Evolutionary conservation across 805 yeast species (phyloP), one percentile per base, ranked within the genome.

Genomic region (Suhomyces tanzawaensis): DNA sequence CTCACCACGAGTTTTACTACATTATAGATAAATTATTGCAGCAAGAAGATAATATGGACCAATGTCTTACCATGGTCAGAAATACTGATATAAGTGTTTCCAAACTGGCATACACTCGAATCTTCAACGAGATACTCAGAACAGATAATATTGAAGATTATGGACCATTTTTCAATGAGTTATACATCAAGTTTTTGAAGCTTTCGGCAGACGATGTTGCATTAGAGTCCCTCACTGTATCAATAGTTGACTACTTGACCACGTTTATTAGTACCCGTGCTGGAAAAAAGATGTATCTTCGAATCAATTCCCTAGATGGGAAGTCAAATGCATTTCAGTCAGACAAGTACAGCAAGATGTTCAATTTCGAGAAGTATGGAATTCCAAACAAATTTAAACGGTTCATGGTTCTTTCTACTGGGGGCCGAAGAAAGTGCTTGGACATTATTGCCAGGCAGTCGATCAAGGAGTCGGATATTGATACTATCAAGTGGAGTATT

Each of bases 401-500:
- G 19, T 38, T 55, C n/a, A 27, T 62, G 22, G 30, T 14, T 29
- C 53, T 19, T 40, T 15, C 47, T 21, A 29, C 28, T 21, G 34
- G 29, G 18, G 49, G 49, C 35, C 38, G 53, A 15, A 21, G 53
- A 4, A 37, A 38, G 14, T 51, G 60, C 30, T 37, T 65, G 30
- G 40, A 45, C 16, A 37, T 48, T 1, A 54, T 66, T 2, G 41
- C 58, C 11, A 29, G 35, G 7, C 48, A 47, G 17, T 63, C 71
- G 2, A 25, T 55, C 2, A 25, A 29, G 28, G 57, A 56, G 9
- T 41, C 52, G 12, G 65, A 66, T 33, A 5, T 13, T 4, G 42
- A 38, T 3, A 41, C 53, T 7, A 25, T 62, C 3, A 18, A 37
- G 17, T 67, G 72, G 72, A 48, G 52, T 26, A 51, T 59, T 4